phyloP scores from a whole-genome alignment of 2,329 filamentous ascomycete species.

The Camptophora hylomeconis region DNA sequence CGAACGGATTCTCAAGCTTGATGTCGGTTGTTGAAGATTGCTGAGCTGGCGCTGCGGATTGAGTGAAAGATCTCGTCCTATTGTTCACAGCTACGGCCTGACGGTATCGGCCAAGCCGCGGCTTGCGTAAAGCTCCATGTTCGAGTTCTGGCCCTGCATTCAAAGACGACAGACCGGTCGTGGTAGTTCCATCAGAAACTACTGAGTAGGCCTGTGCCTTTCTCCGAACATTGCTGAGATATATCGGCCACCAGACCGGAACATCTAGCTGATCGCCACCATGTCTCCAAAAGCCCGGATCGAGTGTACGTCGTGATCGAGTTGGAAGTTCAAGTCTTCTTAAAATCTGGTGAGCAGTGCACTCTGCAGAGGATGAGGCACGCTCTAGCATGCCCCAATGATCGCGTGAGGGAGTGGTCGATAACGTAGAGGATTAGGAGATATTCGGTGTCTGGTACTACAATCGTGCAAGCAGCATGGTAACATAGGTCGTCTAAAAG shows the following conservation, averaged over 20 bases:
- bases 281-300: constrained; percentile 25
- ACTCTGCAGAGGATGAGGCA: constrained; percentile 36
- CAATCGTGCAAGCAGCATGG: too few species aligned
- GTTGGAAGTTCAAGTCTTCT: constrained; percentile 27
- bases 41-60: neutral
- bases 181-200: too few species aligned
- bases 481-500: too few species aligned
- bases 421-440: too few species aligned
- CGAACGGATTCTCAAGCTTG: too few species aligned
- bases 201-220: constrained; percentile 1
- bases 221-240: constrained; percentile 16
- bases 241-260: constrained; percentile 23
- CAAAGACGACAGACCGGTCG: too few species aligned
- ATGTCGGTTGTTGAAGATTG: too few species aligned
- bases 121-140: neutral
- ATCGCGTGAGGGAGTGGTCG: too few species aligned
- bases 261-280: constrained; percentile 20
- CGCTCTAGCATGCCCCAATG: constrained; percentile 38
- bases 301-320: constrained; percentile 24
- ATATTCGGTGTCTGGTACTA: too few species aligned
- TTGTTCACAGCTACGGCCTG: too few species aligned
- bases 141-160: too few species aligned
- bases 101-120: neutral
- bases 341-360: constrained; percentile 33
- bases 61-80: constrained; percentile 2